Conservation (phyloP, 1,139 yeast species). For the Candida freyschussii region DNA sequence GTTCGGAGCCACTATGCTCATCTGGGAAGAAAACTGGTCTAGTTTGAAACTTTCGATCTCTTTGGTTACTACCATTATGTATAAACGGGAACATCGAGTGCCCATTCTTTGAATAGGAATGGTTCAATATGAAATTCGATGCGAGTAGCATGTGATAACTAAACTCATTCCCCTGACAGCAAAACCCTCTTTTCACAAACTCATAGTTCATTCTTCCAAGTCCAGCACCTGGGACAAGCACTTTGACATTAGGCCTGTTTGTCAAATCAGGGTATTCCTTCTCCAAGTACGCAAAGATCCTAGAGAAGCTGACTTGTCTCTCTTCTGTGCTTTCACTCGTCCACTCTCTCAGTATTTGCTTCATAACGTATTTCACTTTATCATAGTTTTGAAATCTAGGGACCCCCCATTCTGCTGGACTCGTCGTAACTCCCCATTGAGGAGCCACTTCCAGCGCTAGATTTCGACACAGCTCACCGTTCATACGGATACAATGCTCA, state of each 20-base stretch:
- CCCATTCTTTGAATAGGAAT: conserved; percentile 36
- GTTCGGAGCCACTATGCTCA: conserved; percentile 36
- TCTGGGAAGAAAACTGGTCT: conserved; percentile 53
- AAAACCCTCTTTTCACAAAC: conserved; percentile 59
- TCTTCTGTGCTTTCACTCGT: conserved; percentile 55
- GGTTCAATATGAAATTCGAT: conserved; percentile 61
- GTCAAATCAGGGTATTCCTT: conserved; percentile 37
- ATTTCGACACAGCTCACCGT: conserved; percentile 42
- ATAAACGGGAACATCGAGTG: conserved; percentile 50
- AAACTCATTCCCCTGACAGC: conserved; percentile 82
- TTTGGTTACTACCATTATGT: conserved; percentile 46
- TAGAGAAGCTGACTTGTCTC: conserved; percentile 42
- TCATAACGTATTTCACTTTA: conserved; percentile 56
- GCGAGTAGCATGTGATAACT: conserved; percentile 76
- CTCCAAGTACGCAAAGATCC: conserved; percentile 43
- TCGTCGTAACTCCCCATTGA: conserved; percentile 49
- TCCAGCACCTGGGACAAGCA: conserved; percentile 82
- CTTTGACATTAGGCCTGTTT: conserved; percentile 37
- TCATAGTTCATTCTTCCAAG: conserved; percentile 76
- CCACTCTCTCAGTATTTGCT: conserved; percentile 78
- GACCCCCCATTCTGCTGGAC: conserved; percentile 41
- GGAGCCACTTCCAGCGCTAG: conserved; percentile 45
- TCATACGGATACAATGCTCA: conserved; percentile 42
- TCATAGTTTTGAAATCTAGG: conserved; percentile 47
- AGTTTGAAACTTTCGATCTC: conserved; percentile 40